A percentile compares a stretch with the other conserved stretches of the same genome.
Conservation (phyloP, 768 basidiomycete species). For the Mycena polygramma region DNA sequence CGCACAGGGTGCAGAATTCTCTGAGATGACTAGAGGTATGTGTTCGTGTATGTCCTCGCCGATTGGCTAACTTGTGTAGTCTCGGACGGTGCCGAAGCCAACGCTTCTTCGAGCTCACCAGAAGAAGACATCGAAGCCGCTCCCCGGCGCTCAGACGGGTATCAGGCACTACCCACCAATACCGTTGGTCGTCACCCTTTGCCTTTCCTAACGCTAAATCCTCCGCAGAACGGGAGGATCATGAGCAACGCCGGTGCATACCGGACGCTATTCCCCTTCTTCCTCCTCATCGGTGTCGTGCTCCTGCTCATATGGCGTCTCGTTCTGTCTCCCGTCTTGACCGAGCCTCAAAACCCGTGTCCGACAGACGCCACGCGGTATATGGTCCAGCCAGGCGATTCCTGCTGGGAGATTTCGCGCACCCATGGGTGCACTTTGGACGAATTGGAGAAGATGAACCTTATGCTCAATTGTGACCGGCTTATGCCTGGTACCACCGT, state of each 20-base stretch:
- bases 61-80: slow-evolving; percentile 27
- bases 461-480: slow-evolving; percentile 65
- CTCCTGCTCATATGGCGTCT: slow-evolving; percentile 77
- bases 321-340: slow-evolving; percentile 58
- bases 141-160: slow-evolving; percentile 66
- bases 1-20: slow-evolving; percentile 73
- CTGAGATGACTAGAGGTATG: slow-evolving; percentile 64
- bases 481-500: slow-evolving; percentile 72
- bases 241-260: slow-evolving; percentile 60
- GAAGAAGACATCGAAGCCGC: slow-evolving; percentile 69
- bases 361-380: slow-evolving; percentile 59
- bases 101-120: slow-evolving; percentile 37
- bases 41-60: background rate
- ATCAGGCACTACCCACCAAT: slow-evolving; percentile 66
- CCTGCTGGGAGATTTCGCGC: slow-evolving; percentile 74
- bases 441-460: slow-evolving; percentile 65
- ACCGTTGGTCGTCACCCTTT: slow-evolving; percentile 52
- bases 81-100: slow-evolving; percentile 19
- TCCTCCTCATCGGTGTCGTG: slow-evolving; percentile 74
- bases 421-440: slow-evolving; percentile 64
- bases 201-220: slow-evolving; percentile 16
- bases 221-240: slow-evolving; percentile 43
- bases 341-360: slow-evolving; percentile 50
- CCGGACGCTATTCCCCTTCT: slow-evolving; percentile 77
- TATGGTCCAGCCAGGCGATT: slow-evolving; percentile 69